Evolutionary conservation across 441 rosid genomes (phyloP).

Genomic region (Croton setiger): DNA sequence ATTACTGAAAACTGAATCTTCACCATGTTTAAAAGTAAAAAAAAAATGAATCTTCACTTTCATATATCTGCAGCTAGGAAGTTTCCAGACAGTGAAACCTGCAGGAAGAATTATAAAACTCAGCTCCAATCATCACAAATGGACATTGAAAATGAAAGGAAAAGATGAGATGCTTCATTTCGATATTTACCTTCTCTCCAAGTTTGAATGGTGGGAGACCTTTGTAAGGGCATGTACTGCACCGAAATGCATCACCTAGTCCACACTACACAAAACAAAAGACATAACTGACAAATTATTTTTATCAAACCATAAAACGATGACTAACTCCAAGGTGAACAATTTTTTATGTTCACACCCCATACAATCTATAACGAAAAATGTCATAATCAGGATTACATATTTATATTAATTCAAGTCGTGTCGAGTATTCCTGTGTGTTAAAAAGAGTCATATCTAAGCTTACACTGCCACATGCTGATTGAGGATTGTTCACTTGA

Average conservation of each 20-base stretch:
- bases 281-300: not conserved
- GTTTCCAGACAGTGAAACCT: constrained; percentile 70
- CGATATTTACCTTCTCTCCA: constrained; percentile 73
- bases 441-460: not conserved
- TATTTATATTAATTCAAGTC: not conserved
- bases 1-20: not conserved
- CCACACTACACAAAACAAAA: constrained; percentile 56
- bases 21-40: too few relatives aligned
- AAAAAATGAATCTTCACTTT: constrained; percentile 7
- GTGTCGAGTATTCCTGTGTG: not conserved
- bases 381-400: not conserved
- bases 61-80: constrained; percentile 81
- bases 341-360: not conserved
- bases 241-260: constrained; percentile 93
- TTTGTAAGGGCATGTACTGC: constrained; percentile 89
- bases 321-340: not conserved
- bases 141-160: not conserved
- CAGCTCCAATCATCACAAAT: not conserved
- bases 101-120: constrained; percentile 17
- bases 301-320: not conserved
- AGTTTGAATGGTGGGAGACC: constrained; percentile 86
- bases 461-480: constrained; percentile 90
- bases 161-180: not conserved
- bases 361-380: not conserved
- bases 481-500: constrained; percentile 79